These are phyloP conservation scores for Ustilago shanxiensis DNA, from an alignment of 1,284 basidiomycete genomes.

Conservation along the genomic window DNA sequence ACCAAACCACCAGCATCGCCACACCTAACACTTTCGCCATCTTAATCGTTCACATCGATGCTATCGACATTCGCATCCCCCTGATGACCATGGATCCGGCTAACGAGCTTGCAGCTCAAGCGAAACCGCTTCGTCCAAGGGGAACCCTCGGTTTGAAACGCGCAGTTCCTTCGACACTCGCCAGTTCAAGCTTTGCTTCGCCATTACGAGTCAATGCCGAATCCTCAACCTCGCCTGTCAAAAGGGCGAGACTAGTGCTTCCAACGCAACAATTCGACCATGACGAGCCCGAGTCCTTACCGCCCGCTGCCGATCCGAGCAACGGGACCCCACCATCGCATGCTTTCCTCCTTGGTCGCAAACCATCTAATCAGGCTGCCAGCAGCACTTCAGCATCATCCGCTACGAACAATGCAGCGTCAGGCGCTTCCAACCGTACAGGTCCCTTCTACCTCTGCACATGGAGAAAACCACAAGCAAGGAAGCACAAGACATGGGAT, in stretches of 20 bases:
- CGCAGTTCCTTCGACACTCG: constrained; percentile 11
- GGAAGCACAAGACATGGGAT: constrained; percentile 91
- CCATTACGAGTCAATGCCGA: constrained; percentile 10
- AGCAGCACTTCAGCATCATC: not conserved
- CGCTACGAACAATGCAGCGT: constrained; percentile 2
- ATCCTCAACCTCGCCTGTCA: constrained; percentile 10
- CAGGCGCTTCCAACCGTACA: constrained; percentile 22
- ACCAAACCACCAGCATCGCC: constrained; percentile 1
- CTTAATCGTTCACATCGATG: constrained; percentile 4
- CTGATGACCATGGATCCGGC: constrained; percentile 14
- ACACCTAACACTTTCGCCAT: not conserved
- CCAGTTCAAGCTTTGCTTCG: constrained; percentile 6
- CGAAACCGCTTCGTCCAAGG: constrained; percentile 27
- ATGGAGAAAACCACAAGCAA: constrained; percentile 78
- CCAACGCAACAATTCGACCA: constrained; percentile 31
- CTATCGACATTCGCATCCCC: not conserved
- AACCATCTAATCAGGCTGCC: constrained; percentile 11
- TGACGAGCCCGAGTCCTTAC: constrained; percentile 1
- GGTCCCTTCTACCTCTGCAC: constrained; percentile 64
- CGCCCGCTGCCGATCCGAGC: not conserved
- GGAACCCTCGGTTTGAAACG: constrained; percentile 41
- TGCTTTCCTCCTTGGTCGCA: constrained; percentile 34
- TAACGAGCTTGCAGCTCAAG: constrained; percentile 9
- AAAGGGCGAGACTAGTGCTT: constrained; percentile 40
- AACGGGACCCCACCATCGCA: constrained; percentile 32